phyloP scores from a whole-genome alignment of 1,284 basidiomycete genomes.

The Cutaneotrichosporon sp. region DNA sequence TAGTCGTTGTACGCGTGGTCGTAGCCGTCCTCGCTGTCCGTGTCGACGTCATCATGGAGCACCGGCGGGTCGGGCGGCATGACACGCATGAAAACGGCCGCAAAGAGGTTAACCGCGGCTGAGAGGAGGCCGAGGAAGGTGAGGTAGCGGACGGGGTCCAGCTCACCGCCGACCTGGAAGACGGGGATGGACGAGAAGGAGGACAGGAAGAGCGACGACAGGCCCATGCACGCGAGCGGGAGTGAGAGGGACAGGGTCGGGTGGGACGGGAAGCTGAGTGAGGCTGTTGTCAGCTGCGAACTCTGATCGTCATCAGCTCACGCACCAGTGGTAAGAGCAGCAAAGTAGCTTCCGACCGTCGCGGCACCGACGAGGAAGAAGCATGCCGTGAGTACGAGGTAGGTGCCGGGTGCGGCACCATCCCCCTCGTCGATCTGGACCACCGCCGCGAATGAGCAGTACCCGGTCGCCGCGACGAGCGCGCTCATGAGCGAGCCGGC shows the following conservation, averaged over 20 bases:
- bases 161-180: conserved; percentile 37
- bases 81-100: conserved; percentile 48
- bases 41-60: conserved; percentile 11
- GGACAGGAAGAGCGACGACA: conserved; percentile 50
- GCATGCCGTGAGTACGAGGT: conserved; percentile 38
- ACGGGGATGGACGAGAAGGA: conserved; percentile 42
- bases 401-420: conserved; percentile 21
- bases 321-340: conserved; percentile 48
- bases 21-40: conserved; percentile 15
- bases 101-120: conserved; percentile 47
- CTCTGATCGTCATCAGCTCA: neutral
- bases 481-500: conserved; percentile 48
- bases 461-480: conserved; percentile 41
- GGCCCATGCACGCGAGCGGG: conserved; percentile 49
- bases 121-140: conserved; percentile 47
- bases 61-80: conserved; percentile 24
- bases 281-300: conserved; percentile 31
- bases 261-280: conserved; percentile 50
- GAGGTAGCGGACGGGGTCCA: conserved; percentile 45
- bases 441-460: conserved; percentile 45
- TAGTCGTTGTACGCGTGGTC: conserved; percentile 10
- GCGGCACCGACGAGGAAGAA: conserved; percentile 52
- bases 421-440: conserved; percentile 20
- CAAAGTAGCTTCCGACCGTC: conserved; percentile 53
- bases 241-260: conserved; percentile 52